These are phyloP conservation scores for Asterella californica DNA, from an alignment of 225 moss, liverwort and hornwort species.

Conservation along the genomic window DNA sequence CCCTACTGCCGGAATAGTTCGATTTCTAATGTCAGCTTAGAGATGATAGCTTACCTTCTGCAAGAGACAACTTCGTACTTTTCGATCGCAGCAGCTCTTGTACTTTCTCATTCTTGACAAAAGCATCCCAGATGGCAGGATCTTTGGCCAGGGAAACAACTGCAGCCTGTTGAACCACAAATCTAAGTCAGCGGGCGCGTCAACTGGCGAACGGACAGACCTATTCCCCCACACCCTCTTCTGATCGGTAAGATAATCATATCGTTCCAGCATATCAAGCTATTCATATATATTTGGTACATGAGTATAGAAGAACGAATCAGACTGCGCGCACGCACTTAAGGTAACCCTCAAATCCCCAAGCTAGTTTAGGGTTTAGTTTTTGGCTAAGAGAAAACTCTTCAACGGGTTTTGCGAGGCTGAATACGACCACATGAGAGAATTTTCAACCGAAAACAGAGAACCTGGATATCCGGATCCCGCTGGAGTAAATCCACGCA, in stretches of 20 bases:
- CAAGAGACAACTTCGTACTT: slow-evolving; percentile 21
- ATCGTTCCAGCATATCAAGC: background rate
- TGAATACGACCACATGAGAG: background rate
- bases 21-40: background rate
- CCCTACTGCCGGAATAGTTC: background rate
- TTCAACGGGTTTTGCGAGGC: background rate
- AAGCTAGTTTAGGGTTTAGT: too few species aligned
- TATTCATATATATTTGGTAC: too few species aligned
- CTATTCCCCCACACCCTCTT: background rate
- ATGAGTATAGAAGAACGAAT: too few species aligned
- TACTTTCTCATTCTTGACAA: slow-evolving; percentile 85
- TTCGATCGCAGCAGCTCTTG: slow-evolving; percentile 71
- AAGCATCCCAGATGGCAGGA: slow-evolving; percentile 84
- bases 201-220: too few species aligned
- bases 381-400: too few species aligned
- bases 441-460: background rate
- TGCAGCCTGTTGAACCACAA: slow-evolving; percentile 50
- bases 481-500: slow-evolving; percentile 77
- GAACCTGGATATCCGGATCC: slow-evolving; percentile 69
- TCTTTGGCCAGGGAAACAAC: slow-evolving; percentile 73
- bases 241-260: background rate
- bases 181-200: background rate
- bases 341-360: too few species aligned
- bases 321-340: too few species aligned
- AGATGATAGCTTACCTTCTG: slow-evolving; percentile 38